Evolutionary conservation across 768 basidiomycete genomes (phyloP), one percentile per base, ranked within the genome.

Genomic region (Lyophyllum shimeji): DNA sequence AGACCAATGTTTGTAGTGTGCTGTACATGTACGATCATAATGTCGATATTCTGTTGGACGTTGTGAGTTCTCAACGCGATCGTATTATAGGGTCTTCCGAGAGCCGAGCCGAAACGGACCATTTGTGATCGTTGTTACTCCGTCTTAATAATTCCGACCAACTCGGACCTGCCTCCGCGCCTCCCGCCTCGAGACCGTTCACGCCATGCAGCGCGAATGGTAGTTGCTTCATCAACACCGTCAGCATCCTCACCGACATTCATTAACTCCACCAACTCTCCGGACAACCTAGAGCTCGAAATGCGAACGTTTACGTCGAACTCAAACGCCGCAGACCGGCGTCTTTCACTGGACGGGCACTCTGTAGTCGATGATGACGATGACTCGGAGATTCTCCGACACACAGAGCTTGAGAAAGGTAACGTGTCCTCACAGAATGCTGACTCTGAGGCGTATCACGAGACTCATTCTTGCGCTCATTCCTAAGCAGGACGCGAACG

Each of bases 401-500:
- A 43, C 15, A 17, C 52, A 40, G 21, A 18, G 17, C 21, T 52
- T 17, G 59, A 53, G 52, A 56, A 56, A 60, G 59, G 59, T 60
- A 50, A 24, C 37, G 46, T 46, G 15, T 37, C 34, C 20, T 21
- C 47, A 34, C 20, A 31, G 11, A 24, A 50, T 34, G 24, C 18
- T 15, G 9, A 24, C 5, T 8, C n/a, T n/a, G n/a, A n/a, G n/a
- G n/a, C n/a, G n/a, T n/a, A n/a, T n/a, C n/a, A n/a, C n/a, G n/a
- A n/a, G n/a, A n/a, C n/a, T n/a, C n/a, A n/a, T n/a, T n/a, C n/a
- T n/a, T n/a, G n/a, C n/a, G n/a, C n/a, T n/a, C n/a, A n/a, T n/a
- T n/a, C n/a, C n/a, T n/a, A n/a, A n/a, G n/a, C 40, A 64, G 63
- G 46, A 12, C 51, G 50, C 12, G 44, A 62, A 58, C 57, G 59